Evolutionary conservation across 345 rosid genomes (phyloP).

Genomic region (Gossypium stocksii): DNA sequence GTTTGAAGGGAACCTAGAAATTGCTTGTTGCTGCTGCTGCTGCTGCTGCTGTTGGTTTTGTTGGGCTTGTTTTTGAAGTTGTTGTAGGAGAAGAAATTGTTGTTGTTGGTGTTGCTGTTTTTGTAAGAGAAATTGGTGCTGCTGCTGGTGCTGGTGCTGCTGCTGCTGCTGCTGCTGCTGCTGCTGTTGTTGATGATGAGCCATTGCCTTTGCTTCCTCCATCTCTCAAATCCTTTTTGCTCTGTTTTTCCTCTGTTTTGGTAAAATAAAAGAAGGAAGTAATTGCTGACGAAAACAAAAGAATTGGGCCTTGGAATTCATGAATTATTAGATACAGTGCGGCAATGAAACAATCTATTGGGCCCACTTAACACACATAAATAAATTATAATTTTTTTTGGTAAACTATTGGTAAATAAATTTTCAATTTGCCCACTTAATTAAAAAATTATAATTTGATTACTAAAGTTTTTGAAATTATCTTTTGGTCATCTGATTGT

Average conservation of each 20-base stretch:
- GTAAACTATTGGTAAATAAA: no score
- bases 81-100: constrained; percentile 52
- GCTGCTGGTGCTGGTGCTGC: constrained; percentile 36
- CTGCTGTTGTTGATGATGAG: constrained; percentile 31
- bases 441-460: no score
- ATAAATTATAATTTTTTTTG: no score
- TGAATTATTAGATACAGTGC: background rate
- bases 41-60: constrained; percentile 58
- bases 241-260: background rate
- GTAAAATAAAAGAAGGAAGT: background rate
- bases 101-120: constrained; percentile 20
- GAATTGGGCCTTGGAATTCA: background rate
- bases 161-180: constrained; percentile 31
- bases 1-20: constrained; percentile 87
- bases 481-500: no score
- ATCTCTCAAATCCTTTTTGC: background rate
- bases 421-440: no score
- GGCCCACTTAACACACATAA: no score
- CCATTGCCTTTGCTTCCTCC: constrained; percentile 8
- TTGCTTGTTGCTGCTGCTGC: constrained; percentile 73
- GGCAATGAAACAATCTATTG: no score
- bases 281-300: background rate
- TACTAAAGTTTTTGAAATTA: no score
- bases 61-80: constrained; percentile 45
- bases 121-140: constrained; percentile 3